Base-by-base conservation (phyloP, 495 filamentous ascomycete species). In the Penicillium flavigenum region DNA sequence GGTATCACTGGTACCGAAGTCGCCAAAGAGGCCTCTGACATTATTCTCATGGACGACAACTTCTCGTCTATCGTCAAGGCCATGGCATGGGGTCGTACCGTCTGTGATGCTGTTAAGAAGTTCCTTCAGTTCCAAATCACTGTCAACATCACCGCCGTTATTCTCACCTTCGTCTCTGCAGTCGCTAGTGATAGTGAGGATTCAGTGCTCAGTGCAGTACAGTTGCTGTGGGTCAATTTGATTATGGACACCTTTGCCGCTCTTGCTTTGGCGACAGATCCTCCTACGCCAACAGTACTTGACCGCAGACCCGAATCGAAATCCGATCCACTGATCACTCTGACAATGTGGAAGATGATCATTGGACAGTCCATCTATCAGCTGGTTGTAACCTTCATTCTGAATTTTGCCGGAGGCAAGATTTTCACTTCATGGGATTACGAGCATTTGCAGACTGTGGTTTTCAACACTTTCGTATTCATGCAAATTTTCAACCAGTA, bases 231-330 rank as follows among this genome's bases (percentile, higher is more conserved):
- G 91, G 88, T 96, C 41, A 95, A 96, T 68, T 74, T 96, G 43
- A 94, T 96, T 67, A 94, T 95, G 90, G 91, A 96, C 64, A 94
- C 91, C n/a, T 90, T 96, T 63, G 91, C 90, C 4, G 91, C 91
- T n/a, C 83, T 96, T 49, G 91, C 91, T n/a, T 77, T 95, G 31
- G 91, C 91, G 16, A 95, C 91, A 1, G 91, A 96, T 69, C 86
- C 88, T 6, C 90, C 91, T 3, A 83, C 86, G 7, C 75, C 80
- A 10, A 79, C 76, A 34, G 81, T 95, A 48, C 79, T 96, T 19
- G 69, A 91, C 61, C 86, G 91, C 19, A 80, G 83, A 57, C 91
- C 91, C 0, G 87, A 92, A 62, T 83, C 83, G 5, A 92, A 91
- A 68, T 86, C 87, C 8, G 81, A 86, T 8, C 84, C 88, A 14